Conservation (phyloP, 768 basidiomycete species). For the Lentinula detonsa region DNA sequence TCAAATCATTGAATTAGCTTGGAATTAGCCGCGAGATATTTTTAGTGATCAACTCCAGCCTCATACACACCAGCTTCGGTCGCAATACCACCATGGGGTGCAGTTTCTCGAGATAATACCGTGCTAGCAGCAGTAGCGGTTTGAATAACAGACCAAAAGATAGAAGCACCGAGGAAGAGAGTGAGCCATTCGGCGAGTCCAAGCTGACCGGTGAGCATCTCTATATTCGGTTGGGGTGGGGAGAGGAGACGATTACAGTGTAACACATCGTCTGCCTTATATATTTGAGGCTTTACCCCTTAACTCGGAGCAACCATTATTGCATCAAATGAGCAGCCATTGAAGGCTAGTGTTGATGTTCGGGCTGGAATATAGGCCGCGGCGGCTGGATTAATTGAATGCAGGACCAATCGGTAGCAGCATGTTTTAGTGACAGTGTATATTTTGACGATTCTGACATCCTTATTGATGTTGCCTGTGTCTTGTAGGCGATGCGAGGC, state of each 20-base stretch:
- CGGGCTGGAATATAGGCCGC: background rate
- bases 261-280: background rate
- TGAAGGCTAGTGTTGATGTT: background rate
- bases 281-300: background rate
- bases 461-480: background rate
- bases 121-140: conserved; percentile 2
- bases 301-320: background rate
- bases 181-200: background rate
- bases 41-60: background rate
- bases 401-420: background rate
- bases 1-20: too few species aligned
- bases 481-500: background rate
- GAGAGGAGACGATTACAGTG: background rate
- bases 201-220: background rate
- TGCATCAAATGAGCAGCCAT: background rate
- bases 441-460: background rate
- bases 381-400: background rate
- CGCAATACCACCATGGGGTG: conserved; percentile 2
- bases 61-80: background rate
- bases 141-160: background rate
- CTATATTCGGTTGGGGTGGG: background rate
- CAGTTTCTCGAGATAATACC: background rate
- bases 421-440: background rate
- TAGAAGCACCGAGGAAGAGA: background rate
- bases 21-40: background rate